Conservation (phyloP, 495 filamentous ascomycete genomes). For the Trichoderma orchidacearum region DNA sequence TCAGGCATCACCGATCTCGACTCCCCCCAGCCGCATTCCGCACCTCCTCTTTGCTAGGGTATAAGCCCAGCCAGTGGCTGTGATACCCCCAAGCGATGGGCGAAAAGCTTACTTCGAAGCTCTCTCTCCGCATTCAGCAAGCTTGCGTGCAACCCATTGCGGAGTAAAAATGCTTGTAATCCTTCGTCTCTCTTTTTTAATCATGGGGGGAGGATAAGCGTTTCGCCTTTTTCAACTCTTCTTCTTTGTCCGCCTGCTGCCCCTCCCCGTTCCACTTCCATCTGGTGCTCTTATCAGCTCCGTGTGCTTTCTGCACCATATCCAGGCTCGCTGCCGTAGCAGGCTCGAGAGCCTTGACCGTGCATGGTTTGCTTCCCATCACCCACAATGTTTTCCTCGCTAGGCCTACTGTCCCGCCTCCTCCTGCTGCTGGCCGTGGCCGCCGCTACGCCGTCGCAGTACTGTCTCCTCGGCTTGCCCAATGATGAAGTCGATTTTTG, state of each 20-base stretch:
- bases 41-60: background rate
- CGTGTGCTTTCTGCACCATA: too few relatives aligned
- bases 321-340: too few relatives aligned
- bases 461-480: slow-evolving; percentile 11
- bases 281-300: too few relatives aligned
- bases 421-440: background rate
- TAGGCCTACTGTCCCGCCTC: background rate
- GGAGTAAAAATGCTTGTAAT: too few relatives aligned
- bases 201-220: background rate
- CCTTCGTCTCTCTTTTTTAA: background rate
- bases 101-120: background rate
- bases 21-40: background rate
- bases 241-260: background rate
- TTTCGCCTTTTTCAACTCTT: background rate
- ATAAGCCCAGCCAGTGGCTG: too few relatives aligned
- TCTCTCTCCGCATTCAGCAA: background rate
- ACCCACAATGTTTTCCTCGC: background rate
- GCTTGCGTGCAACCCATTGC: background rate
- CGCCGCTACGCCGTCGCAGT: slow-evolving; percentile 8
- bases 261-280: background rate
- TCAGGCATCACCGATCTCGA: too few relatives aligned
- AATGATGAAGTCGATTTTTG: slow-evolving; percentile 13
- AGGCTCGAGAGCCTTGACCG: too few relatives aligned
- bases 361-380: too few relatives aligned
- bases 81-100: background rate